Base-by-base conservation (phyloP, 257 asterid species). In the Apocynum venetum region DNA sequence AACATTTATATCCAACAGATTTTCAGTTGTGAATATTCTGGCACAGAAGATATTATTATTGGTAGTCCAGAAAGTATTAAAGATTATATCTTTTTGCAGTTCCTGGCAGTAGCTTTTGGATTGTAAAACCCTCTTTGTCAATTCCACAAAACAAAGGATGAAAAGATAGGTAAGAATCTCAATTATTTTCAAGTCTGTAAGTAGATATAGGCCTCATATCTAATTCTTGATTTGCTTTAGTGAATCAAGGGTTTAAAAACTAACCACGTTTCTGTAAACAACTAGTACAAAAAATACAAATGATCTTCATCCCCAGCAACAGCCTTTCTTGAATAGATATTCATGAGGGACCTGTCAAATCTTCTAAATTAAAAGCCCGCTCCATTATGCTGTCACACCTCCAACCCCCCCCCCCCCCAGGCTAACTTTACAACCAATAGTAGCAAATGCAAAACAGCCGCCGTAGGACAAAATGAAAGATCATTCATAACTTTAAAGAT, bases 371-470 rank as follows among this genome's bases (percentile, higher is more conserved):
- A 57, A 9, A n/a, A 25, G 35, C 51, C 71, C 65, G 19, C 73
- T 64, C 43, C 31, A 71, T 6, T 12, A 49, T 71, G 20, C 70
- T 2, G 69, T 35, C 69, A 11, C 1, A 9, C 55, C 55, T 4
- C 55, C 55, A 25, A 25, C 0, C 14, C 3, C 55, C 15, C 17
- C 56, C 19, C 14, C 52, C 52, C 6, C 8, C 9, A 64, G 35
- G 43, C 53, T 48, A 36, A 15, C n/a, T 2, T 1, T 35, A n/a
- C 10, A 65, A 35, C 17, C 48, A 12, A 36, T 38, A 7, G 11
- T 65, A 60, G 81, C 82, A 79, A 63, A 52, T 72, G 78, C 78
- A 79, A 78, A 61, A 73, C 49, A 63, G 13, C 72, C 3, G 14
- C 72, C 51, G 3, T 4, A 35, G 19, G 20, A 44, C 41, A 63